A percentile compares a stretch with the other conserved stretches of the same genome.
Evolutionary conservation across 2,329 filamentous ascomycete species (phyloP).

Genomic region (Venturia oleaginea): DNA sequence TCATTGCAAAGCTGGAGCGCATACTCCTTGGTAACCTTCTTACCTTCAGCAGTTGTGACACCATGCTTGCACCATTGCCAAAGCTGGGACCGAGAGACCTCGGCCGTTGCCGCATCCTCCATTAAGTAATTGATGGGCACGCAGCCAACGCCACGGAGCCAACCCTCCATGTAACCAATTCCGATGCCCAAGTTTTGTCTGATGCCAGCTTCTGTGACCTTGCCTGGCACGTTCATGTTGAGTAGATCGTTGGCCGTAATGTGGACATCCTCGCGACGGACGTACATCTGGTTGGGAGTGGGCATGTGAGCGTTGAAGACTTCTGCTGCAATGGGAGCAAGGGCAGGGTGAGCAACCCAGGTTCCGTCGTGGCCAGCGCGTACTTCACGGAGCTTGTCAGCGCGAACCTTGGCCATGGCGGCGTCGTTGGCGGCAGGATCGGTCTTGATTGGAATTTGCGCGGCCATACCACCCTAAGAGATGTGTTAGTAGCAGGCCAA

Average conservation of each 20-base stretch:
- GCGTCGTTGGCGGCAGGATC: constrained; percentile 83
- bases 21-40: constrained; percentile 87
- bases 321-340: constrained; percentile 78
- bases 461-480: constrained; percentile 72
- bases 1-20: constrained; percentile 79
- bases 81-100: constrained; percentile 87
- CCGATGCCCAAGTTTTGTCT: constrained; percentile 97
- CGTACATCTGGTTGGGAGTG: constrained; percentile 90
- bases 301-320: constrained; percentile 99
- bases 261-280: constrained; percentile 79
- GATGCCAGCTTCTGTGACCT: constrained; percentile 88
- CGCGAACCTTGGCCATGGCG: constrained; percentile 86
- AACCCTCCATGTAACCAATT: constrained; percentile 96
- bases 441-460: constrained; percentile 97
- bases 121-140: constrained; percentile 97
- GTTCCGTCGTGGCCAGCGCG: constrained; percentile 93
- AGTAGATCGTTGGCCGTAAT: constrained; percentile 83
- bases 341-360: constrained; percentile 93
- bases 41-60: constrained; percentile 73
- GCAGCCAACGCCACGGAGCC: constrained; percentile 89
- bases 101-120: constrained; percentile 96
- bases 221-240: constrained; percentile 95
- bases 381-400: constrained; percentile 93
- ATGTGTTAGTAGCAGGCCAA: constrained; percentile 23
- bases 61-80: constrained; percentile 87